These are phyloP conservation scores for Sporothrix euskadiensis DNA, from an alignment of 2,329 filamentous ascomycete species.

Conservation along the genomic window DNA sequence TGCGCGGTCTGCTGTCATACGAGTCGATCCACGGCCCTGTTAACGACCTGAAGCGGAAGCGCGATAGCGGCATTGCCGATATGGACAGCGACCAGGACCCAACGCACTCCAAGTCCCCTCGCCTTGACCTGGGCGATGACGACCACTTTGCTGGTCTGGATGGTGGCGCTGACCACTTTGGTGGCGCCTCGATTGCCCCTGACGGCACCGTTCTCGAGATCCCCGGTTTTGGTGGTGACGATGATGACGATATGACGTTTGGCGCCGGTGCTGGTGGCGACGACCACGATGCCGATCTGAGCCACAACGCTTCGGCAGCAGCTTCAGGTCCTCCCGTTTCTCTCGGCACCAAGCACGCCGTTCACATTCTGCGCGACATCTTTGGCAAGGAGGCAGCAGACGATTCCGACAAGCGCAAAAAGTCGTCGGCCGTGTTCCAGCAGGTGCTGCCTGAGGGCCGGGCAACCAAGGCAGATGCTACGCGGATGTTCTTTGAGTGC, in stretches of 20 bases:
- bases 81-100: conserved; percentile 68
- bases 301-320: conserved; percentile 68
- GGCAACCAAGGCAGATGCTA: conserved; percentile 85
- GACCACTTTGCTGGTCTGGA: conserved; percentile 45
- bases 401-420: conserved; percentile 71
- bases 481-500: conserved; percentile 99
- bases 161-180: conserved; percentile 52
- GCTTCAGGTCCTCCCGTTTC: conserved; percentile 85
- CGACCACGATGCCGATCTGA: conserved; percentile 31
- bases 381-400: conserved; percentile 74
- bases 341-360: conserved; percentile 89
- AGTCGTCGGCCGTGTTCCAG: conserved; percentile 81
- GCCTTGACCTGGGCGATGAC: conserved; percentile 67
- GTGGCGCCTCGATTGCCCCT: conserved; percentile 54
- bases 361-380: conserved; percentile 86
- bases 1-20: conserved; percentile 87
- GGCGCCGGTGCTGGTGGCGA: conserved; percentile 42
- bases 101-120: conserved; percentile 66
- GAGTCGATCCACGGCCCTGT: conserved; percentile 70
- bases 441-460: conserved; percentile 80
- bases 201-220: conserved; percentile 68
- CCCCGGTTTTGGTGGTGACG: conserved; percentile 50
- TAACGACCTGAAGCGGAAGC: conserved; percentile 88
- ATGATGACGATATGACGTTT: conserved; percentile 43
- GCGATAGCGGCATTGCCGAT: conserved; percentile 82